Percentiles rank a stretch among this genome's conserved stretches.
Evolutionary conservation across 345 rosid genomes (phyloP).

Genomic region (Aquilaria malaccensis): DNA sequence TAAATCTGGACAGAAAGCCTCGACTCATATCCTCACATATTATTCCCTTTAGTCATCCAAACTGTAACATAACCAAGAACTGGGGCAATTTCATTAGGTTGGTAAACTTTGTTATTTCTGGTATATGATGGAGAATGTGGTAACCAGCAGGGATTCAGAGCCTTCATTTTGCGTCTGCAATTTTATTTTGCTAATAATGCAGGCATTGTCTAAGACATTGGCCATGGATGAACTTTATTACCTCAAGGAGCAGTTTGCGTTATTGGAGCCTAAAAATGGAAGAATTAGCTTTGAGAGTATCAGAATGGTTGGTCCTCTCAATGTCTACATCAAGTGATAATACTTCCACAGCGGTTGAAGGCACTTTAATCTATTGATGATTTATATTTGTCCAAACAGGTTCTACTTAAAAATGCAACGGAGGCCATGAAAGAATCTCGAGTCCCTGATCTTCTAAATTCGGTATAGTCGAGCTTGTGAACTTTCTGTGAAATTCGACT

Average conservation of each 20-base stretch:
- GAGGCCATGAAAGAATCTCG: conserved; percentile 90
- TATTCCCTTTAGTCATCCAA: too few relatives aligned
- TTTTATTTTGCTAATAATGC: conserved; percentile 8
- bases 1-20: too few relatives aligned
- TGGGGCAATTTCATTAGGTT: too few relatives aligned
- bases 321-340: too few relatives aligned
- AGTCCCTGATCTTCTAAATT: conserved; percentile 59
- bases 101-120: too few relatives aligned
- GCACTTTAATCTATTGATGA: neutral
- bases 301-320: conserved; percentile 39
- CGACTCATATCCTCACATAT: too few relatives aligned
- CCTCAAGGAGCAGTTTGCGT: conserved; percentile 67
- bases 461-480: conserved; percentile 33
- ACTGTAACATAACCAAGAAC: too few relatives aligned
- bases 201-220: conserved; percentile 90
- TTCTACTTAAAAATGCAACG: conserved; percentile 70
- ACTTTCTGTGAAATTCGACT: conserved; percentile 1
- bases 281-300: conserved; percentile 60
- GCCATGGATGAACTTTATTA: conserved; percentile 54
- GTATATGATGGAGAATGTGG: too few relatives aligned
- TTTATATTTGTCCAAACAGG: conserved; percentile 36
- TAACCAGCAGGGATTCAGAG: too few relatives aligned
- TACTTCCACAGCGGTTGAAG: too few relatives aligned
- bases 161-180: neutral
- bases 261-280: conserved; percentile 67